Conservation (phyloP, 2,329 filamentous ascomycete genomes). For the Geosmithia flava region DNA sequence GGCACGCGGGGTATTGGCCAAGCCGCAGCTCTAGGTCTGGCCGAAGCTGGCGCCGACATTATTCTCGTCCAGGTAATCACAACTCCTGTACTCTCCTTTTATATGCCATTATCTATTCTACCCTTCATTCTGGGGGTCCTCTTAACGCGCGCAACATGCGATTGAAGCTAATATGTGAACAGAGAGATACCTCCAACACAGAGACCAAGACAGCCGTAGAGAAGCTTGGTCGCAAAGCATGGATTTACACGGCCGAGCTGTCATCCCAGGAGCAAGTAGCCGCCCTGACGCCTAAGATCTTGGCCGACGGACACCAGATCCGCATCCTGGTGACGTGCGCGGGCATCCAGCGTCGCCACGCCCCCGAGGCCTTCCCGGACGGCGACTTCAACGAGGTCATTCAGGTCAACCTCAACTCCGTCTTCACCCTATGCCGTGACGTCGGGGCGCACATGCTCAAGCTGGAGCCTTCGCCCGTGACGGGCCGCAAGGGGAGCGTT, state of each 20-base stretch:
- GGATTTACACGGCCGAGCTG: constrained; percentile 60
- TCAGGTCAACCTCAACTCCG: constrained; percentile 74
- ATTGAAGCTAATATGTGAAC: not conserved
- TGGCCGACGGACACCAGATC: constrained; percentile 52
- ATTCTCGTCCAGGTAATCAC: constrained; percentile 36
- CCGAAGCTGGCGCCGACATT: constrained; percentile 45
- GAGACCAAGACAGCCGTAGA: constrained; percentile 50
- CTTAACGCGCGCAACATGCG: not conserved
- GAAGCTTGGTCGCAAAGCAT: constrained; percentile 51
- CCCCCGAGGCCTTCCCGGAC: constrained; percentile 63
- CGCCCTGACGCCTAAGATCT: constrained; percentile 45
- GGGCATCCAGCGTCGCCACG: constrained; percentile 72
- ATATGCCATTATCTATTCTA: too few species aligned
- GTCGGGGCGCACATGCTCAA: constrained; percentile 67
- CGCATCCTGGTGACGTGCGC: constrained; percentile 78
- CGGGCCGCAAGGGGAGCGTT: constrained; percentile 53
- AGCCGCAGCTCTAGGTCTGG: constrained; percentile 42
- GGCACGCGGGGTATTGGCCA: constrained; percentile 46
- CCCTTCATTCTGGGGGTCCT: too few species aligned
- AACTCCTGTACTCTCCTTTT: not conserved
- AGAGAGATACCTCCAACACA: constrained; percentile 29
- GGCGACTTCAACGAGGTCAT: constrained; percentile 70
- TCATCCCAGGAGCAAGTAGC: constrained; percentile 46
- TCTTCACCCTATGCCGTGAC: constrained; percentile 69
- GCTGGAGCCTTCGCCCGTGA: constrained; percentile 31